Evolutionary conservation across 2,329 filamentous ascomycete genomes (phyloP).

Genomic region (Myriosclerotinia scirpicola): DNA sequence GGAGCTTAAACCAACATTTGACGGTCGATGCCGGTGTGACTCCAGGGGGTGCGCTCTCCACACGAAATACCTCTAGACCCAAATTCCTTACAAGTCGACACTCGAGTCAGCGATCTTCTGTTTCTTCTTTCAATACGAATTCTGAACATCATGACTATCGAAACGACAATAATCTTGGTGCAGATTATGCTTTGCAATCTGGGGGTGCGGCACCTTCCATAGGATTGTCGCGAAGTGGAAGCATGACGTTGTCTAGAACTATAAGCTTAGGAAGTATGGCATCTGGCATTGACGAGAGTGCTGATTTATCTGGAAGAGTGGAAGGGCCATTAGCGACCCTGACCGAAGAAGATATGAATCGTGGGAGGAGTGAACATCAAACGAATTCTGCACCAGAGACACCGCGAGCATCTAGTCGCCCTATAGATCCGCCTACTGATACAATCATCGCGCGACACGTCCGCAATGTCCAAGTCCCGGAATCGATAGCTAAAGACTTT

Average conservation of each 20-base stretch:
- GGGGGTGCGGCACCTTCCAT: constrained; percentile 68
- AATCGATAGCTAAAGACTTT: constrained; percentile 84
- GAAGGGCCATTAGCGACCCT: constrained; percentile 55
- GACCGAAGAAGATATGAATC: constrained; percentile 56
- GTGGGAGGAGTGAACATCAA: constrained; percentile 47
- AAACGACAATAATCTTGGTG: constrained; percentile 72
- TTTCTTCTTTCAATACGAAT: constrained; percentile 58
- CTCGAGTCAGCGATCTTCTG: constrained; percentile 59
- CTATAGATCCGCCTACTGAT: constrained; percentile 71
- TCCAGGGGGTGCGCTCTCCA: constrained; percentile 47
- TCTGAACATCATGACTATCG: constrained; percentile 51
- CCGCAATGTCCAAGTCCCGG: constrained; percentile 85
- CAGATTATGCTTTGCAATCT: constrained; percentile 80
- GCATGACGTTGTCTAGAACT: constrained; percentile 66
- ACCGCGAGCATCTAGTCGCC: constrained; percentile 59
- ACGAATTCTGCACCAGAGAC: constrained; percentile 59
- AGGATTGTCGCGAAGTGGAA: constrained; percentile 50
- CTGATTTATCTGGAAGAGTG: constrained; percentile 39
- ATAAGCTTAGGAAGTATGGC: constrained; percentile 89
- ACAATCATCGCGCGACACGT: constrained; percentile 87
- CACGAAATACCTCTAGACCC: constrained; percentile 47
- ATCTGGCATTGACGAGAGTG: constrained; percentile 64
- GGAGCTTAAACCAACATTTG: constrained; percentile 35
- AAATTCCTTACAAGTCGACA: constrained; percentile 57
- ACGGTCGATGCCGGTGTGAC: constrained; percentile 49